A percentile compares a stretch with the other conserved stretches of the same genome.
Evolutionary conservation across 768 basidiomycete species (phyloP).

Genomic region (Lactarius quietus): DNA sequence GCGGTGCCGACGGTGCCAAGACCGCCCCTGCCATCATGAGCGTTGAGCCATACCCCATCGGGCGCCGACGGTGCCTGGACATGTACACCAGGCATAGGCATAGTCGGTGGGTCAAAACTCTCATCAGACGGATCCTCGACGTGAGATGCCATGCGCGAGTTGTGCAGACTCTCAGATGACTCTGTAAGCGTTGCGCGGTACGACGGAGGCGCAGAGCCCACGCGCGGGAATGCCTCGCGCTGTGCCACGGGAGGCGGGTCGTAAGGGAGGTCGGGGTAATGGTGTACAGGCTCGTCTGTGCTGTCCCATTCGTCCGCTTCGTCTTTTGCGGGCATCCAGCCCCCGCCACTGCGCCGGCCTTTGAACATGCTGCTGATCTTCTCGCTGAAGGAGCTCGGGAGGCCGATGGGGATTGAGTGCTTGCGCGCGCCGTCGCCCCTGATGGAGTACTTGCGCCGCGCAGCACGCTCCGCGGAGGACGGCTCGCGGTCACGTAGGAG

Average conservation of each 20-base stretch:
- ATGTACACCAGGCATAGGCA: neutral
- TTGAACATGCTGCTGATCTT: constrained; percentile 24
- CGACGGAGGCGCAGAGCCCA: neutral
- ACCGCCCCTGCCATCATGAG: neutral
- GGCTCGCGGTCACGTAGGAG: constrained; percentile 52
- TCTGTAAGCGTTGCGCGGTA: constrained; percentile 4
- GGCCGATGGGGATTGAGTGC: constrained; percentile 25
- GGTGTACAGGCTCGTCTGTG: constrained; percentile 17
- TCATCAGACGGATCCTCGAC: constrained; percentile 3
- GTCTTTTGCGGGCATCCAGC: constrained; percentile 23
- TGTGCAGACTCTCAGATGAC: neutral
- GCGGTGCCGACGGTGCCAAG: neutral
- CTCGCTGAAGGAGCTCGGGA: constrained; percentile 23
- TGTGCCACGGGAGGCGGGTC: neutral
- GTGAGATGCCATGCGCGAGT: constrained; percentile 18
- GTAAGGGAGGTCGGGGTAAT: neutral
- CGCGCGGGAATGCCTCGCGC: neutral
- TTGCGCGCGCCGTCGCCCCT: constrained; percentile 10
- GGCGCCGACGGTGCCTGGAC: constrained; percentile 1
- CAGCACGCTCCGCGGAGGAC: constrained; percentile 39
- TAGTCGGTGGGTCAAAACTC: neutral
- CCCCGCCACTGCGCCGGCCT: constrained; percentile 17
- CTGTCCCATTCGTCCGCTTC: constrained; percentile 20
- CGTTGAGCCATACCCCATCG: constrained; percentile 15
- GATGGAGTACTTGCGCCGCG: constrained; percentile 28